Conservation (phyloP, 805 yeast genomes). For the Hanseniaspora thailandica region DNA sequence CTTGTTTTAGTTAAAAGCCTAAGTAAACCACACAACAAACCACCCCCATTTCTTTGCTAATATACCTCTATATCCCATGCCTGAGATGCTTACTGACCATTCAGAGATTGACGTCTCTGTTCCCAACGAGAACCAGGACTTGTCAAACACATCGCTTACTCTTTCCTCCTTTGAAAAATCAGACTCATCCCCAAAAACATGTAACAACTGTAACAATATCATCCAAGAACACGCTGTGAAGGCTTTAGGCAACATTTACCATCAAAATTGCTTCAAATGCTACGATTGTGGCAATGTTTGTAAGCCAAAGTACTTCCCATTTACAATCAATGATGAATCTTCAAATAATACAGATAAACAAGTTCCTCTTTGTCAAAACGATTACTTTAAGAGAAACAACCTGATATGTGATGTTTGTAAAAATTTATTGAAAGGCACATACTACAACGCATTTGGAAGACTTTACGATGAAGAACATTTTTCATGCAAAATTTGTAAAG, state of each 20-base stretch:
- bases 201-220: constrained; percentile 42
- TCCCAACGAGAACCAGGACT: background rate
- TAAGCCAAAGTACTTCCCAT: constrained; percentile 80
- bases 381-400: constrained; percentile 75
- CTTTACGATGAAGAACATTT: constrained; percentile 93
- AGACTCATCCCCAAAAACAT: constrained; percentile 27
- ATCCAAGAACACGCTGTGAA: constrained; percentile 71
- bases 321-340: constrained; percentile 30
- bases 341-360: constrained; percentile 30
- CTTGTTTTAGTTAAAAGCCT: background rate
- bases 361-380: constrained; percentile 76
- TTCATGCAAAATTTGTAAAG: constrained; percentile 75
- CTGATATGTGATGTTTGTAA: constrained; percentile 80
- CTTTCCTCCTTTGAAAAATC: background rate
- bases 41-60: too few relatives aligned
- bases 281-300: constrained; percentile 73
- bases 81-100: background rate
- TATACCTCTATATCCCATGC: too few relatives aligned
- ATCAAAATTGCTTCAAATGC: constrained; percentile 79
- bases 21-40: background rate
- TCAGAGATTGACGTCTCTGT: background rate
- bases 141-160: background rate
- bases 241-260: constrained; percentile 69
- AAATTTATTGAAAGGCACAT: constrained; percentile 77
- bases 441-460: constrained; percentile 83